Evolutionary conservation across 2,329 filamentous ascomycete genomes (phyloP).

Genomic region (Bimuria novae-zelandiae): DNA sequence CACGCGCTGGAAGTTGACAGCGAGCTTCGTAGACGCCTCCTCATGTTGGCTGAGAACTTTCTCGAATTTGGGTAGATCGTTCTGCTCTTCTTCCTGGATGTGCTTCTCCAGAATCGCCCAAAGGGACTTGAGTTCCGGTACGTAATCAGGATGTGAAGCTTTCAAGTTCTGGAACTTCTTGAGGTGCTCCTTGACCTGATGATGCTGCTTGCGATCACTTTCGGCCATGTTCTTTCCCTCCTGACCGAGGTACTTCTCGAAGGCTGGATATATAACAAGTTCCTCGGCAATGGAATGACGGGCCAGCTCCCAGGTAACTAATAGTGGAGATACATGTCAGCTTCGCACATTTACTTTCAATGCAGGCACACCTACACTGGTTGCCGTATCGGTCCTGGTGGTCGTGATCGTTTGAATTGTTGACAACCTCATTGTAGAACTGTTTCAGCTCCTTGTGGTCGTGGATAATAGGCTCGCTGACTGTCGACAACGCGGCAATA

Average conservation of each 20-base stretch:
- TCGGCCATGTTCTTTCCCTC: constrained; percentile 39
- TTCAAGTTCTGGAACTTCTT: constrained; percentile 39
- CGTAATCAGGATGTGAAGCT: constrained; percentile 24
- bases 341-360: too few relatives aligned
- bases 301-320: constrained; percentile 59
- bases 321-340: too few relatives aligned
- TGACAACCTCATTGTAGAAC: constrained; percentile 51
- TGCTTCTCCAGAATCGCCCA: constrained; percentile 28
- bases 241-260: constrained; percentile 41
- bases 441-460: constrained; percentile 51
- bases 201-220: constrained; percentile 41
- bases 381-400: constrained; percentile 54
- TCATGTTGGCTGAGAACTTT: constrained; percentile 18
- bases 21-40: constrained; percentile 32
- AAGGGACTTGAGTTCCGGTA: constrained; percentile 31
- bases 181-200: constrained; percentile 39
- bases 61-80: constrained; percentile 39
- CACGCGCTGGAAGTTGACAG: constrained; percentile 35
- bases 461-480: constrained; percentile 46
- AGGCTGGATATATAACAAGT: constrained; percentile 46
- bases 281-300: constrained; percentile 59
- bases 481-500: constrained; percentile 14
- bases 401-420: constrained; percentile 47
- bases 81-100: constrained; percentile 38
- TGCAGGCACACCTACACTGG: too few relatives aligned